Conservation (phyloP, 441 rosid genomes). For the Syzygium malaccense region DNA sequence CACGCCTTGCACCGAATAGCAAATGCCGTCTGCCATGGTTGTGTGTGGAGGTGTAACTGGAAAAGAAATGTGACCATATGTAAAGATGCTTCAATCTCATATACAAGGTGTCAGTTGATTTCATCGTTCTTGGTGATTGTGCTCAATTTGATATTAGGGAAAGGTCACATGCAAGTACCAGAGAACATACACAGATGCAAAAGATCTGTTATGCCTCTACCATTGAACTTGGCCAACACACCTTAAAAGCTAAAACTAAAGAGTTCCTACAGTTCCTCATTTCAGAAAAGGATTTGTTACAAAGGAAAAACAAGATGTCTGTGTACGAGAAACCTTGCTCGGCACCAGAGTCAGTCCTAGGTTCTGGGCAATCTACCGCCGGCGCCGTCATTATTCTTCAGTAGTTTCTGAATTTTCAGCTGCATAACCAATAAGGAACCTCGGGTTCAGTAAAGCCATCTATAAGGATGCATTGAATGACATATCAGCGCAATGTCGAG, state of each 20-base stretch:
- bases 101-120: neutral
- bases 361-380: constrained; percentile 9
- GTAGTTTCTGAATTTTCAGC: constrained; percentile 17
- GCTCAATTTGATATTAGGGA: neutral
- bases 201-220: neutral
- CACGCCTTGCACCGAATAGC: neutral
- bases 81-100: neutral
- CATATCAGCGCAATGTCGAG: neutral
- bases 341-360: constrained; percentile 16
- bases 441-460: neutral
- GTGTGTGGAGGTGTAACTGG: neutral
- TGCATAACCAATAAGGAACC: constrained; percentile 19
- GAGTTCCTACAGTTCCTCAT: constrained; percentile 16
- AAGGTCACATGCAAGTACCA: constrained; percentile 4
- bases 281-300: neutral
- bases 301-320: neutral
- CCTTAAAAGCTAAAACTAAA: constrained; percentile 23
- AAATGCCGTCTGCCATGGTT: neutral
- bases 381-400: constrained; percentile 10
- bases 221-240: constrained; percentile 5
- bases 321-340: constrained; percentile 17
- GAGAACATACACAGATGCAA: neutral
- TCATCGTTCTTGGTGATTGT: neutral
- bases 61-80: neutral
- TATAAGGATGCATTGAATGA: neutral